phyloP scores from a whole-genome alignment of 768 basidiomycete genomes.

The Clavulina sp. region DNA sequence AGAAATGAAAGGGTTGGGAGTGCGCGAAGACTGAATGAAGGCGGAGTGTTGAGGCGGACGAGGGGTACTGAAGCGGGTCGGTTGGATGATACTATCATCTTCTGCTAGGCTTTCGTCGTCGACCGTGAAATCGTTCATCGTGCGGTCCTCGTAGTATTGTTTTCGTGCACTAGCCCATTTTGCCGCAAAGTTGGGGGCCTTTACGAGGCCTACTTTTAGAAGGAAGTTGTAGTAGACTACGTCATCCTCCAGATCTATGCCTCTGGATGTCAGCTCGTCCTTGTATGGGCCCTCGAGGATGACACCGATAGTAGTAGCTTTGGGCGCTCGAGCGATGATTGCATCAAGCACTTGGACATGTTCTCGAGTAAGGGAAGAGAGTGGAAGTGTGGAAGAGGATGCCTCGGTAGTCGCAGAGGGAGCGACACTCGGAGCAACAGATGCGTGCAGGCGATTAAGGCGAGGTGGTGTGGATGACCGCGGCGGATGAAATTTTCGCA shows the following conservation, averaged over 20 bases:
- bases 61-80: background rate
- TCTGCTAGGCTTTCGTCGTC: constrained; percentile 26
- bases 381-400: constrained; percentile 6
- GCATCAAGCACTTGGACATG: constrained; percentile 61
- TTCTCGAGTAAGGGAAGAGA: constrained; percentile 24
- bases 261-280: constrained; percentile 53
- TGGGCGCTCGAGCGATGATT: constrained; percentile 50
- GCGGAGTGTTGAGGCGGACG: background rate
- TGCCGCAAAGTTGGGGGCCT: constrained; percentile 61
- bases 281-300: constrained; percentile 76
- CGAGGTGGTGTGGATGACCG: background rate
- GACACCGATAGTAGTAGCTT: constrained; percentile 55
- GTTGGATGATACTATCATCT: constrained; percentile 30
- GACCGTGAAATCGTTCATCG: constrained; percentile 12
- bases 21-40: background rate
- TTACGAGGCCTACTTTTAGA: constrained; percentile 65
- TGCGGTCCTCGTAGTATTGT: constrained; percentile 19
- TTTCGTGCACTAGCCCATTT: constrained; percentile 71
- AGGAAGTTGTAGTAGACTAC: constrained; percentile 68
- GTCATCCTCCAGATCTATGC: constrained; percentile 58
- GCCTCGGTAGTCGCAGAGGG: background rate
- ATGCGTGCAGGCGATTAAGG: no score
- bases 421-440: background rate
- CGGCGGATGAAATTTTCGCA: background rate
- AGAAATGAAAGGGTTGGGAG: background rate